Evolutionary conservation across 1,284 basidiomycete genomes (phyloP), one percentile per base, ranked within the genome.

Genomic region (Leccinum pachyderme): DNA sequence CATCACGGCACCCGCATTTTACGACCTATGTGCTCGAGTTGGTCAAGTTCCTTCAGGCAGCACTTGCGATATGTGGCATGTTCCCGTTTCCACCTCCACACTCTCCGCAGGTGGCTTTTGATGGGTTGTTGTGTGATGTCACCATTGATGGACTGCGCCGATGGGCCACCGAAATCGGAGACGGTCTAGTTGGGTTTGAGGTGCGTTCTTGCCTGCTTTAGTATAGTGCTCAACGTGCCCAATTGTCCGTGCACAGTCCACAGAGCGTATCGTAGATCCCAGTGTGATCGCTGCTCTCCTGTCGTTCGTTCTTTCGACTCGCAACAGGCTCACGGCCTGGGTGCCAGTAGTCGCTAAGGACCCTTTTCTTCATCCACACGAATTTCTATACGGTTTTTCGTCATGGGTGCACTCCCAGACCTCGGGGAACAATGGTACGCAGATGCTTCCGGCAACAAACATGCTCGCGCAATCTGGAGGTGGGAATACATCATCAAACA

Each of bases 71-170:
- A 45, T 92, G 86, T 67, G 89, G 87, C 51, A 73, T 87, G 72
- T 88, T 83, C 58, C 71, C 63, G 32, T 55, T 61, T 49, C 50
- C 61, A 12, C 47, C 57, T 47, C 61, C 56, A 37, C 55, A 63
- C 29, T 44, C 57, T n/a, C 54, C 53, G n/a, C 48, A 72, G 74
- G 49, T 48, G 66, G 39, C 66, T 53, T 56, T 79, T 59, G 74
- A 91, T 67, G 89, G 89, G 0, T 73, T 92, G 13, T 71, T 92
- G 18, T 92, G 89, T 66, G 88, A 92, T 67, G 70, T 76, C 11
- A 89, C 89, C 0, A 80, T 87, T 35, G 81, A 86, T 46, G 87
- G 83, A 2, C 80, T 92, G 37, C 75, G 80, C 51, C 75, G 72
- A 51, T 92, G 89, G 89, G 79, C 82, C 18, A 62, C 76, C 9